Conservation (phyloP, 2,329 filamentous ascomycete genomes). For the Leptographium galeiforme region DNA sequence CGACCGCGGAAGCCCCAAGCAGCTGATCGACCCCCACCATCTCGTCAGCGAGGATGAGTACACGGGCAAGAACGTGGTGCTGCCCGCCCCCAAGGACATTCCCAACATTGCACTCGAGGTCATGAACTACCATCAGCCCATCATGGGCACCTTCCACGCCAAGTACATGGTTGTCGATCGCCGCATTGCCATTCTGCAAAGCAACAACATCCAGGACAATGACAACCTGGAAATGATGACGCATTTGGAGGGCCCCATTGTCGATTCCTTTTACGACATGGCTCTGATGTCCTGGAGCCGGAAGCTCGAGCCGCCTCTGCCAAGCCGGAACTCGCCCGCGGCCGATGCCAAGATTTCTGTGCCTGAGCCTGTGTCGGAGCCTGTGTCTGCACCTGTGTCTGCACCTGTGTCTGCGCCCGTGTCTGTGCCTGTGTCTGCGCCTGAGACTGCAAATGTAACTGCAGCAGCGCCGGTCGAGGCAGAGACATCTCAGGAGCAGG, state of each 20-base stretch:
- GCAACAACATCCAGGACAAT: slow-evolving; percentile 69
- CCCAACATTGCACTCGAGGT: slow-evolving; percentile 61
- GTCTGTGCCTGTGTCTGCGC: no score
- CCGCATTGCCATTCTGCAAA: slow-evolving; percentile 55
- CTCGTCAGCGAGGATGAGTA: slow-evolving; percentile 44
- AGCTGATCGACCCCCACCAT: slow-evolving; percentile 53
- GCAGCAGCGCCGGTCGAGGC: no score
- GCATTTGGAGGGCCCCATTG: slow-evolving; percentile 62
- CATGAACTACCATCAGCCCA: slow-evolving; percentile 55
- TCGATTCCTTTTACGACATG: slow-evolving; percentile 63
- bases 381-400: no score
- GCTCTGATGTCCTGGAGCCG: slow-evolving; percentile 61
- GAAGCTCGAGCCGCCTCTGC: slow-evolving; percentile 43
- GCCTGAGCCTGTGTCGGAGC: no score
- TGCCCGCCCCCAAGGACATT: slow-evolving; percentile 52
- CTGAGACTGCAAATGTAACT: no score
- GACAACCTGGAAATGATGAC: slow-evolving; percentile 74
- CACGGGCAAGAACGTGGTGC: slow-evolving; percentile 38
- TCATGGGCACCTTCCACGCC: slow-evolving; percentile 62
- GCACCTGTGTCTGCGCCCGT: no score
- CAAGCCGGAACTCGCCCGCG: slow-evolving; percentile 38
- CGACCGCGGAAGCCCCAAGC: slow-evolving; percentile 53
- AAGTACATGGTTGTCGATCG: slow-evolving; percentile 71
- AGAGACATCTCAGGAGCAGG: not conserved
- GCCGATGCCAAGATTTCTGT: slow-evolving; percentile 11